Evolutionary conservation across 305 asterid species (phyloP).

Genomic region (Fraxinus albicans): DNA sequence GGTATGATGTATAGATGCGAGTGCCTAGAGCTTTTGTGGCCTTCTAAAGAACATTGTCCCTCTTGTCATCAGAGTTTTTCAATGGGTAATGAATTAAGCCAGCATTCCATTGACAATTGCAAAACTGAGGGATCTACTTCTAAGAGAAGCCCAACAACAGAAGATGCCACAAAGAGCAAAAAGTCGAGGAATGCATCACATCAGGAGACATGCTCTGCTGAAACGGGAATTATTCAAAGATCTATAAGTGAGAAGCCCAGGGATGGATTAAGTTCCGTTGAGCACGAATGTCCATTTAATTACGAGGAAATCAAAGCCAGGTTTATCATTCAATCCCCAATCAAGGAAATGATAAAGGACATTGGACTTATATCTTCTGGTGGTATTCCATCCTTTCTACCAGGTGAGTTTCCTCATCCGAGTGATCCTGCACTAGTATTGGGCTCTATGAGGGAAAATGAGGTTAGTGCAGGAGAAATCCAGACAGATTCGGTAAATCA

Average conservation of each 20-base stretch:
- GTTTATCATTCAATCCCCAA: slow-evolving; percentile 58
- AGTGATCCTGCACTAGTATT: slow-evolving; percentile 47
- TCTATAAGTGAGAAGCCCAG: slow-evolving; percentile 43
- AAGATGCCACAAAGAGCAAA: slow-evolving; percentile 50
- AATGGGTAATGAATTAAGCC: slow-evolving; percentile 43
- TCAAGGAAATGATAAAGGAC: slow-evolving; percentile 61
- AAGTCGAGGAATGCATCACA: slow-evolving; percentile 34
- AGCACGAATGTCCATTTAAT: slow-evolving; percentile 59
- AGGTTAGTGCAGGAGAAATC: slow-evolving; percentile 29
- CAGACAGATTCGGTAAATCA: slow-evolving; percentile 30
- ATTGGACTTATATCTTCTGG: slow-evolving; percentile 64
- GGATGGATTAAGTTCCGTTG: slow-evolving; percentile 37
- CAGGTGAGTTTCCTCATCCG: slow-evolving; percentile 38
- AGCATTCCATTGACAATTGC: slow-evolving; percentile 60
- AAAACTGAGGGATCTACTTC: slow-evolving; percentile 33
- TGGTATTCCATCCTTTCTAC: slow-evolving; percentile 56
- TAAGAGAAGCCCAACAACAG: slow-evolving; percentile 39
- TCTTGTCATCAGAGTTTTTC: slow-evolving; percentile 76
- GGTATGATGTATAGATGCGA: slow-evolving; percentile 62
- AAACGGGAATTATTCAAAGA: slow-evolving; percentile 32
- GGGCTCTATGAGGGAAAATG: slow-evolving; percentile 33
- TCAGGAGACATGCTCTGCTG: slow-evolving; percentile 38
- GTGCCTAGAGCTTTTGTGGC: slow-evolving; percentile 82
- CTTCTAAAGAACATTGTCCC: slow-evolving; percentile 65
- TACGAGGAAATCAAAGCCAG: slow-evolving; percentile 72